These are phyloP conservation scores for Orbilia quercus DNA, from an alignment of 2,329 filamentous ascomycete species.

Conservation along the genomic window DNA sequence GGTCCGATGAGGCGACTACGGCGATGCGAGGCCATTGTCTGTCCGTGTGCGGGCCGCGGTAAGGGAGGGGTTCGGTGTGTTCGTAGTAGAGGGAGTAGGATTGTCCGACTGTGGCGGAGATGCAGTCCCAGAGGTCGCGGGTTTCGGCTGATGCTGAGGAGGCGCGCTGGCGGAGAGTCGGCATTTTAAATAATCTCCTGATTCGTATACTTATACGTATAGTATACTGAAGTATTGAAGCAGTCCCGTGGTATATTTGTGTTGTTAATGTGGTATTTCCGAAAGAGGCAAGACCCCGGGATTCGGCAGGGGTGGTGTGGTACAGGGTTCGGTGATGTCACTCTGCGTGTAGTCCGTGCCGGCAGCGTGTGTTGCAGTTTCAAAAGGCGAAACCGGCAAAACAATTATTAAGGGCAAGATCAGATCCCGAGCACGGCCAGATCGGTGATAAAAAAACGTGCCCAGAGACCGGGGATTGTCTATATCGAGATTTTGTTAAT, in stretches of 20 bases:
- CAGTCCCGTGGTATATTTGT: too few relatives aligned
- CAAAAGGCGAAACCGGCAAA: slow-evolving; percentile 28
- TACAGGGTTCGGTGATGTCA: slow-evolving; percentile 15
- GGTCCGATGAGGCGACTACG: slow-evolving; percentile 70
- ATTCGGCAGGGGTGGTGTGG: slow-evolving; percentile 5
- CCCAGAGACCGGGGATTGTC: too few relatives aligned
- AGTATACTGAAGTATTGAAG: too few relatives aligned
- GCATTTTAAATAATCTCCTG: slow-evolving; percentile 45
- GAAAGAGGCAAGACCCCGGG: slow-evolving; percentile 4
- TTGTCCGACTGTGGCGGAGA: slow-evolving; percentile 55
- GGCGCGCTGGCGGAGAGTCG: slow-evolving; percentile 57
- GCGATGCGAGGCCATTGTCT: slow-evolving; percentile 56
- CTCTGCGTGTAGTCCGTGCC: neutral
- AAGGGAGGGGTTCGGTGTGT: slow-evolving; percentile 51
- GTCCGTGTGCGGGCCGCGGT: slow-evolving; percentile 38
- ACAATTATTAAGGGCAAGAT: neutral
- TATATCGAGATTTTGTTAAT: too few relatives aligned
- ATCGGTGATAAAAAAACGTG: too few relatives aligned
- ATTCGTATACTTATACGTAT: neutral
- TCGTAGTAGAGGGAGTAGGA: slow-evolving; percentile 53
- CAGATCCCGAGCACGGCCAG: slow-evolving; percentile 3
- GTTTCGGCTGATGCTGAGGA: slow-evolving; percentile 57
- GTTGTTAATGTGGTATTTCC: slow-evolving; percentile 18
- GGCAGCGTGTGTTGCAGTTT: slow-evolving; percentile 15
- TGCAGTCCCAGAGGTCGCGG: slow-evolving; percentile 48